Conservation (phyloP, 2,329 filamentous ascomycete species). For the Aureobasidium sp. region DNA sequence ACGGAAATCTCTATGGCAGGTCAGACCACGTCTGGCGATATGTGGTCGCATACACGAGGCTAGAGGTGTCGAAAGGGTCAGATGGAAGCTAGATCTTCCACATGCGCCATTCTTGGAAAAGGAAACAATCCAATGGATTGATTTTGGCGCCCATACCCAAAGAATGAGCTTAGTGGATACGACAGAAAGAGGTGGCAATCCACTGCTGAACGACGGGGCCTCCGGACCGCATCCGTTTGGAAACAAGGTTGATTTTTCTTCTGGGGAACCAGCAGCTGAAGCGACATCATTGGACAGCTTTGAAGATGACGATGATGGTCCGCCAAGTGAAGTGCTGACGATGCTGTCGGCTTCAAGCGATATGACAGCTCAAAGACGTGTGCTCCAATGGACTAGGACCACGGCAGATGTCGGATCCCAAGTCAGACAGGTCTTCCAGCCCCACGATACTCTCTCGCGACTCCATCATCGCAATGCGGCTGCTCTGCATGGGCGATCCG, state of each 20-base stretch:
- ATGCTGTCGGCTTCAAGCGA: not conserved
- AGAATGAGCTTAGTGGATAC: constrained; percentile 60
- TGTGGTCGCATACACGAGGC: constrained; percentile 68
- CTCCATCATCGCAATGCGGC: not conserved
- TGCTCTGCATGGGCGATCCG: not conserved
- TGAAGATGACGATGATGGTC: not conserved
- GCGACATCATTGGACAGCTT: not conserved
- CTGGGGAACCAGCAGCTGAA: not conserved
- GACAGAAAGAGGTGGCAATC: constrained; percentile 36
- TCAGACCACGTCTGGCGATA: constrained; percentile 58
- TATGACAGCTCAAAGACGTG: not conserved
- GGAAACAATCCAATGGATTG: constrained; percentile 46
- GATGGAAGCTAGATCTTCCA: constrained; percentile 41
- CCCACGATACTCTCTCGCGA: not conserved
- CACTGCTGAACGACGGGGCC: constrained; percentile 25
- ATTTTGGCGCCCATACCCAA: constrained; percentile 50
- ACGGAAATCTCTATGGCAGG: constrained; percentile 49
- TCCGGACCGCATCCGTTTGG: not conserved
- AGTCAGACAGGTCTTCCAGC: not conserved
- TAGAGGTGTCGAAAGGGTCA: constrained; percentile 56
- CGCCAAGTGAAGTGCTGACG: not conserved
- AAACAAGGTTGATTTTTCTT: not conserved
- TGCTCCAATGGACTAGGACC: not conserved
- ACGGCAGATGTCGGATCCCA: not conserved
- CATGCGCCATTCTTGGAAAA: constrained; percentile 32